Evolutionary conservation across 2,329 filamentous ascomycete genomes (phyloP).

Genomic region (Byssoonygena ceratinophila): DNA sequence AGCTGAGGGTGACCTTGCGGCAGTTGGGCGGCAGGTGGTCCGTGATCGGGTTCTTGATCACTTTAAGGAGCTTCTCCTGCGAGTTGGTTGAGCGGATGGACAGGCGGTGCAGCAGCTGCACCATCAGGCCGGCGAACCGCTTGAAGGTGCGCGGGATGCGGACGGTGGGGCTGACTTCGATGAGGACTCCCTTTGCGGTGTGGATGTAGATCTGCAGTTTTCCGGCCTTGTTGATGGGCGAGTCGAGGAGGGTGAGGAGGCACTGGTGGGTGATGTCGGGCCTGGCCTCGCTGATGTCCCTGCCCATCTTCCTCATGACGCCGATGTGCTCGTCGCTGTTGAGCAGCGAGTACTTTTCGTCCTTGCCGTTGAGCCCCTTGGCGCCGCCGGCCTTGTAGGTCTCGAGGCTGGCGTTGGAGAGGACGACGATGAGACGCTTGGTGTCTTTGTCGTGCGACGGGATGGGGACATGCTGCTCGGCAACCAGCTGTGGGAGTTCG

Average conservation of each 20-base stretch:
- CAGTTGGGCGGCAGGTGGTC: conserved; percentile 95
- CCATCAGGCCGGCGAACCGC: conserved; percentile 96
- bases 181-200: conserved; percentile 91
- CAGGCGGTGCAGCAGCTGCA: conserved; percentile 87
- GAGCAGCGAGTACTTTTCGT: conserved; percentile 93
- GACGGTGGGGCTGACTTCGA: conserved; percentile 95
- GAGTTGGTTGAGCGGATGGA: conserved; percentile 95
- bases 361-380: conserved; percentile 39
- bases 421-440: conserved; percentile 82
- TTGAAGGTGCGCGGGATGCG: conserved; percentile 98
- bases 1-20: conserved; percentile 93
- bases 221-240: conserved; percentile 96
- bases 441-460: conserved; percentile 78
- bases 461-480: conserved; percentile 83
- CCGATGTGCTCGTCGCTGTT: conserved; percentile 99
- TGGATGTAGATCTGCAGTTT: conserved; percentile 98
- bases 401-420: conserved; percentile 94
- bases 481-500: conserved; percentile 78
- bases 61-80: conserved; percentile 91
- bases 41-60: conserved; percentile 96
- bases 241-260: conserved; percentile 90
- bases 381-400: conserved; percentile 71
- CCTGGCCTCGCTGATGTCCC: conserved; percentile 93
- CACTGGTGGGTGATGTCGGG: conserved; percentile 99
- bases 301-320: conserved; percentile 98